Conservation (phyloP, 257 asterid genomes). For the Voacanga thouarsii region DNA sequence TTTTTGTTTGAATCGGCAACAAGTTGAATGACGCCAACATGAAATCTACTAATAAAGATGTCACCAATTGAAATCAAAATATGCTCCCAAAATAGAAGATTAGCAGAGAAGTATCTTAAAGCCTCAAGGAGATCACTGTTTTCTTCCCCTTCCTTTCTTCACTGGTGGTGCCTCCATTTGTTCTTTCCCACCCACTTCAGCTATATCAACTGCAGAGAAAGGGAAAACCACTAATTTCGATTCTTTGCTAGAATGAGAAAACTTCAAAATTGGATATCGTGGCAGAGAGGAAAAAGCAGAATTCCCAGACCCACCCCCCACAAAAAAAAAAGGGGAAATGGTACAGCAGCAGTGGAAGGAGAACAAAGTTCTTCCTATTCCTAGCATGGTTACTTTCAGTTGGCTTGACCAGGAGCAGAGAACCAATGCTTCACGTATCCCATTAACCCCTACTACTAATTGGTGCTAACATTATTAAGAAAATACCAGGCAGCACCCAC, state of each 20-base stretch:
- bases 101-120: background rate
- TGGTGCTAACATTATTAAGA: background rate
- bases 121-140: conserved; percentile 38
- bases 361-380: background rate
- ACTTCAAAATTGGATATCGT: background rate
- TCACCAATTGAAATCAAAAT: background rate
- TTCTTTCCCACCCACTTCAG: conserved; percentile 71
- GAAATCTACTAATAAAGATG: background rate
- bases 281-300: background rate
- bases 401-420: background rate
- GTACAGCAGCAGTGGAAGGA: background rate
- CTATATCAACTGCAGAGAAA: conserved; percentile 47
- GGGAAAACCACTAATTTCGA: background rate
- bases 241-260: background rate
- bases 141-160: conserved; percentile 75
- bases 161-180: conserved; percentile 55
- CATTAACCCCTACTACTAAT: background rate
- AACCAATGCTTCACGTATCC: background rate
- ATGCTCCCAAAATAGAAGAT: background rate
- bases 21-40: background rate
- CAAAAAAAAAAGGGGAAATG: background rate
- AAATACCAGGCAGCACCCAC: background rate
- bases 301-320: background rate
- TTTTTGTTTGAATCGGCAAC: no score
- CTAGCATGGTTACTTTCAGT: no score